phyloP scores from a whole-genome alignment of 169 alveolate genomes.

The Ichthyophthirius multifiliis region DNA sequence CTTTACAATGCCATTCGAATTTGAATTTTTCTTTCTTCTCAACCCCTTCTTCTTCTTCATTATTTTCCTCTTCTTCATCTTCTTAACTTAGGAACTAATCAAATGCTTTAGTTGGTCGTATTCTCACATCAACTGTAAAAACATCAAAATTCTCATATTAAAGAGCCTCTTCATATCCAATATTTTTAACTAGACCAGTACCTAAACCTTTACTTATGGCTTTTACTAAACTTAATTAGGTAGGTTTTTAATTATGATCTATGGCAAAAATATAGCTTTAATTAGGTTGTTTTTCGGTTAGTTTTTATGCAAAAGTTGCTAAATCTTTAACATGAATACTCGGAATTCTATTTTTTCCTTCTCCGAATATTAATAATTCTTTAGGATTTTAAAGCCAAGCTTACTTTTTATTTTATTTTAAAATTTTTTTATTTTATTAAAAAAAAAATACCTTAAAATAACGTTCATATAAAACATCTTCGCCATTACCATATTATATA shows the following conservation, averaged over 20 bases:
- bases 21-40: conserved; percentile 11
- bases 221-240: conserved; percentile 66
- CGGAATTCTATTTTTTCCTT: conserved; percentile 87
- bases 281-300: conserved; percentile 69
- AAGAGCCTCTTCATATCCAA: conserved; percentile 23
- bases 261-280: conserved; percentile 82
- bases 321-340: conserved; percentile 86
- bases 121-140: conserved; percentile 68
- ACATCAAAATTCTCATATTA: conserved; percentile 28
- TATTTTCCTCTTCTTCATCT: conserved; percentile 71
- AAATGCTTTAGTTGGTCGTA: conserved; percentile 69
- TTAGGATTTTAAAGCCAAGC: conserved; percentile 76
- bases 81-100: conserved; percentile 68
- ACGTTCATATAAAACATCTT: conserved; percentile 70
- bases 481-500: conserved; percentile 90
- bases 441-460: conserved; percentile 42
- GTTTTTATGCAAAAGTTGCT: conserved; percentile 66
- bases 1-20: conserved; percentile 82
- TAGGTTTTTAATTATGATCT: conserved; percentile 77
- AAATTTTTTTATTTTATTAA: neutral
- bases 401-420: conserved; percentile 13
- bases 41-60: conserved; percentile 35
- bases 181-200: conserved; percentile 62
- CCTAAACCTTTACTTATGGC: conserved; percentile 82
- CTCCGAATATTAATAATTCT: conserved; percentile 53